Base-by-base conservation (phyloP, 176 grass and related monocot genomes). In the Oryza longistaminata region DNA sequence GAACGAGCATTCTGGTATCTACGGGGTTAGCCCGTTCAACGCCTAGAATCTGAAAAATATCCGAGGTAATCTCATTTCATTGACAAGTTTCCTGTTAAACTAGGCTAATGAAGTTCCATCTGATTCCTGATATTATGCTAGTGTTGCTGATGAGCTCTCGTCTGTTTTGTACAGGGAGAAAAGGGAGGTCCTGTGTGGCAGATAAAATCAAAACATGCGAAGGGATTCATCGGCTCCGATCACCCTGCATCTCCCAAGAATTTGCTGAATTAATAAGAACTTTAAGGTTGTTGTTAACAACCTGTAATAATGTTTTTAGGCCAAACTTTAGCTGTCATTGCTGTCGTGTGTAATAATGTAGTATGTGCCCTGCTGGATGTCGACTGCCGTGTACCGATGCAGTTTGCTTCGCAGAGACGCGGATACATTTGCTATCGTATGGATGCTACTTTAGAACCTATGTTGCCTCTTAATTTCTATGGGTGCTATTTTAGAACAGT, bases 291-390 rank as follows among this genome's bases (percentile, higher is more conserved):
- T 65, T n/a, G 74, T 77, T 45, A 82, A 78, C 66, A 66, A 50
- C 78, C 11, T 78, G 83, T 78, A 90, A 78, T 82, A 73, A 77
- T 86, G 83, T 37, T 77, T 77, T 67, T 61, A 71, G 43, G 46
- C 83, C 43, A 45, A 70, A 78, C 21, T 21, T 77, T 42, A 16
- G 35, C 31, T 82, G 40, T 10, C 9, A 15, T 39, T 22, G 7
- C 16, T n/a, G n/a, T n/a, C n/a, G n/a, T n/a, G n/a, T 21, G 46
- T 74, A 58, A 55, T 55, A 55, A 58, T 62, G 58, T 62, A n/a
- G 58, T 8, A 21, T 8, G 50, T 5, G 35, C 6, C n/a, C 1
- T 6, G 16, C 0, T 53, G 16, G 16, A 53, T 61, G 55, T 22
- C 21, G 21, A 24, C 58, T 62, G 58, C 58, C n/a, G 4, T 62